Evolutionary conservation across 2,329 filamentous ascomycete genomes (phyloP).

Genomic region (Rosellinia necatrix): DNA sequence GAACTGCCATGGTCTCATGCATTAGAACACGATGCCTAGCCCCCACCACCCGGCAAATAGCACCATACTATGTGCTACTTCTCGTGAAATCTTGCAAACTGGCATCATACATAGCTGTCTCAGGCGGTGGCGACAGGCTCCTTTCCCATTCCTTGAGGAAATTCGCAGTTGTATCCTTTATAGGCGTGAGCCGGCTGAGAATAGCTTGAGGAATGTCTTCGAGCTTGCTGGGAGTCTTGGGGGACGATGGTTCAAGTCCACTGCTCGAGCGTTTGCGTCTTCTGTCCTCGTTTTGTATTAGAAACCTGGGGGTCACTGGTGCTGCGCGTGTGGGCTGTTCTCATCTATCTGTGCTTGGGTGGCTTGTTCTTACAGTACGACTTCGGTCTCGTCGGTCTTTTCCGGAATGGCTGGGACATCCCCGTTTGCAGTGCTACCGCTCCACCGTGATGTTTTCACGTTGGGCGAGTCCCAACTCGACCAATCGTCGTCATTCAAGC

Average conservation of each 20-base stretch:
- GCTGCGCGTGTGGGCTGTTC: neutral
- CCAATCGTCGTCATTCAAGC: conserved; percentile 66
- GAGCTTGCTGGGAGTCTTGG: conserved; percentile 48
- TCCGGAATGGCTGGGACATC: conserved; percentile 55
- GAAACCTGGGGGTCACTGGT: conserved; percentile 18
- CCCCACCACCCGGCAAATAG: neutral
- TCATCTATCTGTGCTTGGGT: conserved; percentile 4
- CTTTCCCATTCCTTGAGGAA: conserved; percentile 93
- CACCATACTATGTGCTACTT: conserved; percentile 16
- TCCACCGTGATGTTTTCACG: conserved; percentile 64
- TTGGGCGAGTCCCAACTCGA: conserved; percentile 65
- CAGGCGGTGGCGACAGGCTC: conserved; percentile 62
- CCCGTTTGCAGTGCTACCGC: conserved; percentile 61
- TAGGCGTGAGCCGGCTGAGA: conserved; percentile 71
- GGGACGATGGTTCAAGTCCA: conserved; percentile 35
- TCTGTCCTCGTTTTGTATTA: conserved; percentile 35
- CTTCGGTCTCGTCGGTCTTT: conserved; percentile 51
- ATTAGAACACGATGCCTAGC: no score
- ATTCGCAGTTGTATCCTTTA: conserved; percentile 81
- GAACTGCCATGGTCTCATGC: no score
- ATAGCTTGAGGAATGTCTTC: conserved; percentile 69
- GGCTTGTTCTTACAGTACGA: conserved; percentile 52
- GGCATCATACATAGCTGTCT: conserved; percentile 30
- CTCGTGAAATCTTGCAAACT: conserved; percentile 19
- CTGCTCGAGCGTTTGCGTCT: conserved; percentile 38